These are phyloP conservation scores for Aspergillus funiculosus DNA, from an alignment of 495 filamentous ascomycete species.

Conservation along the genomic window DNA sequence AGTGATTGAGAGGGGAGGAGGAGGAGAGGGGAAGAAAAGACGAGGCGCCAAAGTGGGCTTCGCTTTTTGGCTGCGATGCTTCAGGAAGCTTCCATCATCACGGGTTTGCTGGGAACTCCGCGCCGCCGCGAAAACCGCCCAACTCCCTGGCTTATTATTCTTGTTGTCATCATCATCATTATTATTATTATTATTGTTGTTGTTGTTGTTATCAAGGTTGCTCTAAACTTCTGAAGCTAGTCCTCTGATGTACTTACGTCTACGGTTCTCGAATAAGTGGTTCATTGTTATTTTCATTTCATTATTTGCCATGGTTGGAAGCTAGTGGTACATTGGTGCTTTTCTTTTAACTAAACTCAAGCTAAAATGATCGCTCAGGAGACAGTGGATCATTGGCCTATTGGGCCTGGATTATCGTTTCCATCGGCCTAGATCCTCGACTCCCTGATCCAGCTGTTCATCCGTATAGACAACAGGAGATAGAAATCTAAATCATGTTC, in stretches of 20 bases:
- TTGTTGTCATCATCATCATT: no score
- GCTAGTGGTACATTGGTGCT: conserved; percentile 11
- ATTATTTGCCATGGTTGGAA: conserved; percentile 3
- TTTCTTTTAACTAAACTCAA: conserved; percentile 8
- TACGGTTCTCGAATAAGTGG: no score
- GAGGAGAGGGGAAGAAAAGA: conserved; percentile 9
- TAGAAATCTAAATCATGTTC: background rate
- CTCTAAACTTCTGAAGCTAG: no score
- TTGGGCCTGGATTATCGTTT: background rate
- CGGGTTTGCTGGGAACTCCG: conserved; percentile 1
- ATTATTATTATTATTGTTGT: no score
- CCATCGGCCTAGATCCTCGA: background rate
- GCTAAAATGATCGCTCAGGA: conserved; percentile 14
- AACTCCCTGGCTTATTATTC: background rate
- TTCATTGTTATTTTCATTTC: background rate
- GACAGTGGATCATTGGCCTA: conserved; percentile 6
- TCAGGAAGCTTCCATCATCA: conserved; percentile 45
- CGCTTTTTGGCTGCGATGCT: conserved; percentile 21
- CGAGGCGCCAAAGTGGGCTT: conserved; percentile 13
- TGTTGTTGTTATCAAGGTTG: no score
- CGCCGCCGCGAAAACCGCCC: conserved; percentile 5
- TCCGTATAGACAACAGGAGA: background rate
- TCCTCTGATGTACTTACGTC: no score
- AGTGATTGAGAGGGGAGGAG: conserved; percentile 10
- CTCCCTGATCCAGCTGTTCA: background rate